Conservation (phyloP, 768 basidiomycete species). For the Suillus occidentalis region DNA sequence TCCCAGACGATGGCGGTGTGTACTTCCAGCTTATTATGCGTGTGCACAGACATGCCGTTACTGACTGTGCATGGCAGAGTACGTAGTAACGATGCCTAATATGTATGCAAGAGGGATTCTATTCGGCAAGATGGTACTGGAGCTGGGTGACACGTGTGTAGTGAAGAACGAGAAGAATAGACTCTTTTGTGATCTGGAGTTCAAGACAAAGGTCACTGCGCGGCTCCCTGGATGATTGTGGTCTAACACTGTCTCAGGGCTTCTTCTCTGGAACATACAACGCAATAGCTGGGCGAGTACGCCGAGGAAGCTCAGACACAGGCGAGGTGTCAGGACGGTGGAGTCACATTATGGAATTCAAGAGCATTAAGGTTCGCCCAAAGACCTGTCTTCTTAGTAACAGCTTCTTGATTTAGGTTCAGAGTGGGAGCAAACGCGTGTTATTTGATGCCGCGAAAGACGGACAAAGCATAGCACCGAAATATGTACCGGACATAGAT, state of each 20-base stretch:
- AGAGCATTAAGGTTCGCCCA: conserved; percentile 58
- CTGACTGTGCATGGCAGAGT: conserved; percentile 47
- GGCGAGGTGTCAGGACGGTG: conserved; percentile 91
- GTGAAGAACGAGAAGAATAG: conserved; percentile 82
- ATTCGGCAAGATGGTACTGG: conserved; percentile 93
- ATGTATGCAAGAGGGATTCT: conserved; percentile 91
- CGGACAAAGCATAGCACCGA: conserved; percentile 71
- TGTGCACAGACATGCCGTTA: conserved; percentile 4
- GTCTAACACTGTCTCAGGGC: conserved; percentile 48
- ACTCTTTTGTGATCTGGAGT: conserved; percentile 81
- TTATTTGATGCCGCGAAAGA: conserved; percentile 85
- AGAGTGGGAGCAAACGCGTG: conserved; percentile 70
- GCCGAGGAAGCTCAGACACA: conserved; percentile 58
- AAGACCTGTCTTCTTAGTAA: not conserved
- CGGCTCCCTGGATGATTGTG: not conserved
- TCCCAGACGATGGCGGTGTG: conserved; percentile 84
- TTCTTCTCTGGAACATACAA: conserved; percentile 99
- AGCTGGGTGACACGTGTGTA: conserved; percentile 86
- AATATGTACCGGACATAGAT: conserved; percentile 80
- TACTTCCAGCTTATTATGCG: conserved; percentile 16
- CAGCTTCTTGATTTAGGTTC: conserved; percentile 4
- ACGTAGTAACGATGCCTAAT: conserved; percentile 94
- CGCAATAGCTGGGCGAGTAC: conserved; percentile 78
- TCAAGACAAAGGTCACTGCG: conserved; percentile 85
- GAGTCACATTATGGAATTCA: conserved; percentile 89